Conservation (phyloP, 179 eudicot genomes). For the Patellifolia procumbens region DNA sequence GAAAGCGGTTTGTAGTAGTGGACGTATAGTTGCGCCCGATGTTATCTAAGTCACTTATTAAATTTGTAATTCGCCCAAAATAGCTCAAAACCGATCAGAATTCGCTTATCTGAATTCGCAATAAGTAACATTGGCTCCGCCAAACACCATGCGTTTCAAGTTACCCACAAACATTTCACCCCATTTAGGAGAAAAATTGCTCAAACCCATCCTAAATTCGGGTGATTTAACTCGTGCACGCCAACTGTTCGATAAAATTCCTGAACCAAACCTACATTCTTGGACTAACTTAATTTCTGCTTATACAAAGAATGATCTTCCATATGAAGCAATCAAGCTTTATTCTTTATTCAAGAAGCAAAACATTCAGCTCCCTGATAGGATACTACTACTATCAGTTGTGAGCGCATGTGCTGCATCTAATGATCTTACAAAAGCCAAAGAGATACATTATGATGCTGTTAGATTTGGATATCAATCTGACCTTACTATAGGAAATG, state of each 20-base stretch:
- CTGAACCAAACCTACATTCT: conserved; percentile 54
- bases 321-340: conserved; percentile 54
- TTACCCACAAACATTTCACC: conserved; percentile 49
- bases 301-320: conserved; percentile 52
- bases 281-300: conserved; percentile 63
- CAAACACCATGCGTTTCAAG: conserved; percentile 38
- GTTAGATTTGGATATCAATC: conserved; percentile 39
- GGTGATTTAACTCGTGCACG: conserved; percentile 66
- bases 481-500: conserved; percentile 62
- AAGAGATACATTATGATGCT: conserved; percentile 59
- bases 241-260: conserved; percentile 67
- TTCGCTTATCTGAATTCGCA: too few relatives aligned
- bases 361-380: conserved; percentile 50
- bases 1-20: too few relatives aligned
- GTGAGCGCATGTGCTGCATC: conserved; percentile 63
- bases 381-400: conserved; percentile 50
- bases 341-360: conserved; percentile 38
- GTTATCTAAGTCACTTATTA: neutral
- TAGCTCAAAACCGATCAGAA: neutral
- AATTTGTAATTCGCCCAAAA: neutral
- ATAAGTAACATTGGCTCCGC: too few relatives aligned
- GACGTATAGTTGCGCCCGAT: too few relatives aligned
- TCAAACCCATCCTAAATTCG: conserved; percentile 33
- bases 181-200: conserved; percentile 42
- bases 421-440: conserved; percentile 50